These are phyloP conservation scores for Polytrichum formosum DNA, from an alignment of 225 moss, liverwort and hornwort species.

Conservation along the genomic window DNA sequence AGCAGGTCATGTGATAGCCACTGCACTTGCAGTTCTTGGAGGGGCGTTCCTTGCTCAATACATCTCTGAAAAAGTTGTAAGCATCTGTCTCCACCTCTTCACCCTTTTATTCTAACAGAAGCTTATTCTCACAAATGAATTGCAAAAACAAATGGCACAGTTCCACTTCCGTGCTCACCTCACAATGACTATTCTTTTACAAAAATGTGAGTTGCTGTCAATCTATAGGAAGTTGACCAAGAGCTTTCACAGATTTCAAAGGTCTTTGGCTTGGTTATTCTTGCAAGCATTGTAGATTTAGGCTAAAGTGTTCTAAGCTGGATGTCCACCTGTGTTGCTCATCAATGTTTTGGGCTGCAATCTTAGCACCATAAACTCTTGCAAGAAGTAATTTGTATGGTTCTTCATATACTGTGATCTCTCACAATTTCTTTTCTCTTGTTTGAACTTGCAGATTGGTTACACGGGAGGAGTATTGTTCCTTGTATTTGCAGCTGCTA, in stretches of 20 bases:
- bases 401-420: too few relatives aligned
- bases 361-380: too few relatives aligned
- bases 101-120: not conserved
- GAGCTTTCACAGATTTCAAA: not conserved
- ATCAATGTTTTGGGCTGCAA: too few relatives aligned
- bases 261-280: conserved; percentile 1
- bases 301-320: not conserved
- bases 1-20: conserved; percentile 85
- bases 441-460: conserved; percentile 47
- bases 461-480: conserved; percentile 89
- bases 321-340: too few relatives aligned
- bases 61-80: conserved; percentile 87
- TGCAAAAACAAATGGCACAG: too few relatives aligned
- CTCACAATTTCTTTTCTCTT: too few relatives aligned
- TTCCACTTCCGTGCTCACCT: too few relatives aligned
- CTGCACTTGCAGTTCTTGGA: conserved; percentile 83
- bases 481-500: conserved; percentile 84
- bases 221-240: not conserved
- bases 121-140: too few relatives aligned
- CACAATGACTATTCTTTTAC: too few relatives aligned
- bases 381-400: too few relatives aligned
- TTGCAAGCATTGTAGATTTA: not conserved
- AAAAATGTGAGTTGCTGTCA: too few relatives aligned
- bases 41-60: conserved; percentile 91
- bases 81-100: not conserved